Evolutionary conservation across 1,284 basidiomycete genomes (phyloP), one percentile per base, ranked within the genome.

Genomic region (Gastroboletus turbinatus): DNA sequence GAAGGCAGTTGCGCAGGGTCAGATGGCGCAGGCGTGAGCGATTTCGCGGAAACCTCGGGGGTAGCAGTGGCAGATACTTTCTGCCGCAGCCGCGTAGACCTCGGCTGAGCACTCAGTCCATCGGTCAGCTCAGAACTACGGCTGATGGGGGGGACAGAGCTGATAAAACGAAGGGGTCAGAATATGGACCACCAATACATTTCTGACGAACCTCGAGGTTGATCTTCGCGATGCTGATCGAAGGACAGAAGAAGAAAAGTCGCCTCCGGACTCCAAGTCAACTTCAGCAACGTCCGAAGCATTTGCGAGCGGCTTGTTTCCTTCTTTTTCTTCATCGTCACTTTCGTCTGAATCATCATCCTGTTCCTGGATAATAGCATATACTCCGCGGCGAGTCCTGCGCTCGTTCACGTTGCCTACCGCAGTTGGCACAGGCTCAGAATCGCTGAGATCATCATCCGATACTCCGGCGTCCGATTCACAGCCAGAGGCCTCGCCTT

Each of bases 331-430:
- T 44, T 78, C 78, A 30, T 77, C 75, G 19, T 81, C 79, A 57
- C 76, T 79, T 54, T 80, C 80, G 53, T 82, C 79, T 40, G 80
- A 81, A 46, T 81, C 79, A 50, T 81, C 77, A 48, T 78, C 78
- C 50, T 82, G 79, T 57, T 83, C 80, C 57, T 81, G 76, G 53
- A 87, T 76, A 49, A 84, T 76, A 32, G 86, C 85, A 68, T 91
- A 91, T 8, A 91, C 88, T 39, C 89, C 88, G 40, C 88, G 79
- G 39, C 88, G 82, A 44, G 88, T 91, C 57, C 89, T 77, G 36
- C 89, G 79, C 68, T 90, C 88, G 65, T 91, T 87, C 58, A 85
- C 69, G 60, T 86, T 82, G 50, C 71, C 65, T 16, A 80, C 71
- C 38, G 73, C 72, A 53, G 66, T 66, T 47, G 68, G 71, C 47